Evolutionary conservation across 768 basidiomycete genomes (phyloP).

Genomic region (Pleurotus pulmonarius): DNA sequence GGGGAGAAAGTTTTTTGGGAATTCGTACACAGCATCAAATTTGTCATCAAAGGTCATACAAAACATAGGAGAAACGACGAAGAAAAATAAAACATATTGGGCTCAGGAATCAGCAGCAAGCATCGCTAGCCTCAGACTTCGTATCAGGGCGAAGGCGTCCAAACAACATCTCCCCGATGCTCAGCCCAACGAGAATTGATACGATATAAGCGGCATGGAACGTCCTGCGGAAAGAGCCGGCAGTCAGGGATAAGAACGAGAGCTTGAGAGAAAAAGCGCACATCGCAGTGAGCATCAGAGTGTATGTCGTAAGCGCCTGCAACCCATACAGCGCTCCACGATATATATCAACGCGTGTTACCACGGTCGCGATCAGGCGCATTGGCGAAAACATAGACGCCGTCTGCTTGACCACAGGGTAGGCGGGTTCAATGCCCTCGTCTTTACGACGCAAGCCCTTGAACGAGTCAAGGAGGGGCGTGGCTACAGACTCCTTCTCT

Average conservation of each 20-base stretch:
- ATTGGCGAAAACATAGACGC: no score
- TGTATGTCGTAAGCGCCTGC: constrained; percentile 60
- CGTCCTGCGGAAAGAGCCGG: constrained; percentile 48
- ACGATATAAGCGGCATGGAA: constrained; percentile 79
- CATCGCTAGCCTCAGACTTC: background rate
- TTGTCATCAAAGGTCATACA: no score
- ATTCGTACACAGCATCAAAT: no score
- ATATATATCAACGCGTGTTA: constrained; percentile 45
- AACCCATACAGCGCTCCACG: constrained; percentile 63
- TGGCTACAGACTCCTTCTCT: background rate
- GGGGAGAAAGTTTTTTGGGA: no score
- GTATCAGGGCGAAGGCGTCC: constrained; percentile 43
- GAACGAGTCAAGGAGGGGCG: background rate
- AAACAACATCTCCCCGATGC: constrained; percentile 71
- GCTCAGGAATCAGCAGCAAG: background rate
- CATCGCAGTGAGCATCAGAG: constrained; percentile 82
- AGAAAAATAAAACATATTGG: background rate
- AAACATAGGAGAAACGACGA: no score
- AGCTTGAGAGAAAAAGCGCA: constrained; percentile 29
- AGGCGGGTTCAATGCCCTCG: constrained; percentile 20
- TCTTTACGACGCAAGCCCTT: background rate
- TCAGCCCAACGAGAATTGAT: constrained; percentile 64
- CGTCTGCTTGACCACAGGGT: no score
- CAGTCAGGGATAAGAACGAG: background rate
- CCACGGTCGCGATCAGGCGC: no score